These are phyloP conservation scores for Paraurostyla sp. DNA, from an alignment of 73 alveolate species.

Conservation along the genomic window DNA sequence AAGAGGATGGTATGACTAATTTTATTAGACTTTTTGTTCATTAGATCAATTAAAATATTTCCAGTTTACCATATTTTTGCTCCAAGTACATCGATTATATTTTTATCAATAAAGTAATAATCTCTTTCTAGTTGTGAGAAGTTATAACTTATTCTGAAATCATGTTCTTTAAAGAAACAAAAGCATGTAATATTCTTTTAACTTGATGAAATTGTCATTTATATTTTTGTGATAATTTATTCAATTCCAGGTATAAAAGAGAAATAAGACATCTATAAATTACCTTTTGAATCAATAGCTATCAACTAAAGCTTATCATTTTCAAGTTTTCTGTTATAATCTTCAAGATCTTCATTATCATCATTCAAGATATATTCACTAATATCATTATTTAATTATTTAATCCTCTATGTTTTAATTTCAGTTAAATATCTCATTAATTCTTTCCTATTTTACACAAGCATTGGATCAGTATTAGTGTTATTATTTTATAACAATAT, in stretches of 20 bases:
- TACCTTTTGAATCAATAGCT: neutral
- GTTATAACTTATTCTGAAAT: neutral
- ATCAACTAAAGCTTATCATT: neutral
- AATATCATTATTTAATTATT: neutral
- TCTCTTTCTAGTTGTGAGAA: slow-evolving; percentile 18
- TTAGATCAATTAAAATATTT: neutral
- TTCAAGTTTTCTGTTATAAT: neutral
- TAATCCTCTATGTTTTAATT: neutral
- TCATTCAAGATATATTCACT: neutral
- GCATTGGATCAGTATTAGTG: neutral
- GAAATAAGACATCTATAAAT: neutral
- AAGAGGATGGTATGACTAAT: neutral
- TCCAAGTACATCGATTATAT: neutral
- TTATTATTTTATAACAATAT: neutral
- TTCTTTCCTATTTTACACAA: neutral
- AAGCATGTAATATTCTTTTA: neutral
- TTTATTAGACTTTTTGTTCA: neutral
- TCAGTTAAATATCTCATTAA: neutral
- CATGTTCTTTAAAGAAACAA: slow-evolving; percentile 1
- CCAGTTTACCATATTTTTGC: neutral
- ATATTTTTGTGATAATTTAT: neutral
- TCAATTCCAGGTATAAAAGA: slow-evolving; percentile 12
- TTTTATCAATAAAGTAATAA: slow-evolving; percentile 14
- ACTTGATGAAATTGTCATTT: neutral
- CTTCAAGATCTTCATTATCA: neutral